Percentiles rank a stretch among this genome's conserved stretches.
These are phyloP conservation scores for Hypericum perforatum DNA, from an alignment of 345 rosid species.

Conservation along the genomic window DNA sequence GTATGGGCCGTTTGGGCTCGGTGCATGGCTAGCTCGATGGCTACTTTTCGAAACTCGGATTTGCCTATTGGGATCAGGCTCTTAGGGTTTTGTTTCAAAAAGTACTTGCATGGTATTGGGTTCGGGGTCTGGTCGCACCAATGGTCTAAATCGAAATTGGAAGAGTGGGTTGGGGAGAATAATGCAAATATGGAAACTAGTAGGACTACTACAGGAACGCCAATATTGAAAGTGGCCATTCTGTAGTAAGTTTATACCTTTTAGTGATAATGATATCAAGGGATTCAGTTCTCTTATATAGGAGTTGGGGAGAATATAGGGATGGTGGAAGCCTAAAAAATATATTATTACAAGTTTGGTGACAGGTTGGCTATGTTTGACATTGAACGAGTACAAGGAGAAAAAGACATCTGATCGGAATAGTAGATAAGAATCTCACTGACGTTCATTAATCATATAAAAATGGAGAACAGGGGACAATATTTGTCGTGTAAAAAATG, in stretches of 20 bases:
- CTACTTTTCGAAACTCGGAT: slow-evolving; percentile 13
- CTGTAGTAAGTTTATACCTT: background rate
- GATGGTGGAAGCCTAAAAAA: no score
- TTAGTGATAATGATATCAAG: background rate
- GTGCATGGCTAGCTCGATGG: slow-evolving; percentile 40
- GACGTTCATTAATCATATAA: no score
- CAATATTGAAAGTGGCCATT: background rate
- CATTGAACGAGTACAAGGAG: no score
- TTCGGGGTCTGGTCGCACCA: slow-evolving; percentile 55
- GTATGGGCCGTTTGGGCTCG: slow-evolving; percentile 40
- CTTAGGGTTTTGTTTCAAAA: background rate
- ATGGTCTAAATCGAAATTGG: slow-evolving; percentile 23
- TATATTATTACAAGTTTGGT: no score
- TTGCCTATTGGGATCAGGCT: background rate
- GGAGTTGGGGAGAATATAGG: no score
- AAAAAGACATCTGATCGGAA: no score
- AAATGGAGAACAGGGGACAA: no score
- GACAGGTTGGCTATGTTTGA: no score
- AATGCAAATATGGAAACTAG: background rate
- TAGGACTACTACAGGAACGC: background rate
- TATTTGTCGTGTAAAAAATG: no score
- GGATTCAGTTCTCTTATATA: background rate
- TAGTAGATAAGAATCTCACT: no score
- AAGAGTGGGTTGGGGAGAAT: slow-evolving; percentile 15
- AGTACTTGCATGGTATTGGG: background rate